Evolutionary conservation across 1,139 yeast species (phyloP).

Genomic region (Casaregolazyma lundiana): DNA sequence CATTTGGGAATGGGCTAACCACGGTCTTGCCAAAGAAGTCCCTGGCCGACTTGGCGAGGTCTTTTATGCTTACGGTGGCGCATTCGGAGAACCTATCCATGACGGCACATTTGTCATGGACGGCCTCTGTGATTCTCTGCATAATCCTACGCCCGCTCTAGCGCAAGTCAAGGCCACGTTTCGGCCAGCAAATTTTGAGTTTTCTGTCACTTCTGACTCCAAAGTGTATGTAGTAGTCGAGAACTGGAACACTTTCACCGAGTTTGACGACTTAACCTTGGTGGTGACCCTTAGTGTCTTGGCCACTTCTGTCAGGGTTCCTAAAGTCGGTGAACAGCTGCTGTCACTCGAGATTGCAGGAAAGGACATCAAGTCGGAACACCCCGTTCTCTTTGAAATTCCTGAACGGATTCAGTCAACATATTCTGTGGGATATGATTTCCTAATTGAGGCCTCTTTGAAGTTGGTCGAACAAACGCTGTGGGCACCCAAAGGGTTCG

Average conservation of each 20-base stretch:
- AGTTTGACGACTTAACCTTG: no score
- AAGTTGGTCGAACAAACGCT: conserved; percentile 12
- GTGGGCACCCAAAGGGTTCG: conserved; percentile 27
- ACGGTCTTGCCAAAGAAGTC: conserved; percentile 29
- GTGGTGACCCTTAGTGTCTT: no score
- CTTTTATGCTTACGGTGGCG: conserved; percentile 36
- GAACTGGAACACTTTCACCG: no score
- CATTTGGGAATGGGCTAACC: conserved; percentile 41
- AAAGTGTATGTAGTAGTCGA: no score
- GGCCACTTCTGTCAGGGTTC: no score
- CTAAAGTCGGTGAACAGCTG: no score
- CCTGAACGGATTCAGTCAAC: neutral
- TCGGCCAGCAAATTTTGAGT: conserved; percentile 29
- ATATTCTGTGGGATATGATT: neutral
- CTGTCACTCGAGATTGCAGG: no score
- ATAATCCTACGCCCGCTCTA: conserved; percentile 36
- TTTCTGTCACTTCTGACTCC: no score
- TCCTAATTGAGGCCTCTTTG: conserved; percentile 17
- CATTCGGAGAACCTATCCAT: conserved; percentile 35
- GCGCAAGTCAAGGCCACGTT: conserved; percentile 32
- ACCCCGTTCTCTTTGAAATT: no score
- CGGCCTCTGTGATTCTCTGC: conserved; percentile 34
- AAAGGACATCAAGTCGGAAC: no score
- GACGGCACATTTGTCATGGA: conserved; percentile 39
- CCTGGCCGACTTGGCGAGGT: conserved; percentile 12